Conservation (phyloP, 192 early-diverging fungal species). For the Radiomyces spectabilis region DNA sequence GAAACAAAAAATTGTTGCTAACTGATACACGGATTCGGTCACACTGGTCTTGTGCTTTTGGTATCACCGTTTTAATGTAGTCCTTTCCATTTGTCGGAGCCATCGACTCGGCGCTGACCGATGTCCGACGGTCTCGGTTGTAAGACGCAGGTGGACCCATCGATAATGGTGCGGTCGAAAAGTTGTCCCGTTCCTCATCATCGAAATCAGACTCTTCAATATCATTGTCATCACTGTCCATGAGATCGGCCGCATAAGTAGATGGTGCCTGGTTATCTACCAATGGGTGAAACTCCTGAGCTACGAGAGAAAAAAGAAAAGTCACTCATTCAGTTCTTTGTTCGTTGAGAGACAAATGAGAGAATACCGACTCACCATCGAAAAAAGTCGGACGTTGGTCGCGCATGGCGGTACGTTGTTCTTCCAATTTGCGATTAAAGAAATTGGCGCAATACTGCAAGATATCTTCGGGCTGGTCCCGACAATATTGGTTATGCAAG, state of each 20-base stretch:
- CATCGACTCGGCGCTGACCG: conserved; percentile 95
- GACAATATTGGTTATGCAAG: conserved; percentile 73
- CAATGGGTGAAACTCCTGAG: neutral
- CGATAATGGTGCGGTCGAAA: conserved; percentile 25
- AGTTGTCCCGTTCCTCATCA: conserved; percentile 57
- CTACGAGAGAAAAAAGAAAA: neutral
- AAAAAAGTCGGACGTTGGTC: neutral
- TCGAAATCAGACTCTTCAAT: conserved; percentile 42
- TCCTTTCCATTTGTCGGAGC: conserved; percentile 77
- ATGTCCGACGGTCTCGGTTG: conserved; percentile 86
- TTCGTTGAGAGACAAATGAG: conserved; percentile 11
- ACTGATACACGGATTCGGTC: conserved; percentile 77
- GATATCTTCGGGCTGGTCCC: conserved; percentile 77
- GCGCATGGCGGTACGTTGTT: conserved; percentile 52
- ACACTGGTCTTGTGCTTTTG: conserved; percentile 82
- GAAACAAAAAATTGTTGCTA: conserved; percentile 88
- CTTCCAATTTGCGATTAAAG: conserved; percentile 80
- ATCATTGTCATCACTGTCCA: conserved; percentile 10
- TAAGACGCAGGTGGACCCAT: conserved; percentile 57
- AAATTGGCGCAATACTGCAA: conserved; percentile 89
- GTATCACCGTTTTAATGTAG: conserved; percentile 80
- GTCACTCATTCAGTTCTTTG: neutral
- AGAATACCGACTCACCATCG: conserved; percentile 21
- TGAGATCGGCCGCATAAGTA: neutral
- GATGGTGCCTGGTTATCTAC: neutral